These are phyloP conservation scores for Starmera quercuum DNA, from an alignment of 805 yeast genomes.

Conservation along the genomic window DNA sequence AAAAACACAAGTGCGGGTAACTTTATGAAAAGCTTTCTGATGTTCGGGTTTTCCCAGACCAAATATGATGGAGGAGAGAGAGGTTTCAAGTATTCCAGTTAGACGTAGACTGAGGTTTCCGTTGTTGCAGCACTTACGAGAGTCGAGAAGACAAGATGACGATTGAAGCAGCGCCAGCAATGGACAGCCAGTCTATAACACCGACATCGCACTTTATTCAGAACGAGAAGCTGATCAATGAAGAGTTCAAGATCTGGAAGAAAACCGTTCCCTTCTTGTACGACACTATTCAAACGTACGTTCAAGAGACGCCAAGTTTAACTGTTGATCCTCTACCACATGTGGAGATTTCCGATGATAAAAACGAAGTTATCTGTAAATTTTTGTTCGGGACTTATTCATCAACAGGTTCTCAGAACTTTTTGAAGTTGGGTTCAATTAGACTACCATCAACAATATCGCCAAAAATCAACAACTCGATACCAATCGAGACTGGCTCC, in stretches of 20 bases:
- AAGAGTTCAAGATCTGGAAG: conserved; percentile 78
- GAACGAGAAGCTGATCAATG: conserved; percentile 59
- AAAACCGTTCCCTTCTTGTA: conserved; percentile 75
- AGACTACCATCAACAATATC: conserved; percentile 38
- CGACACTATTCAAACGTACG: conserved; percentile 55
- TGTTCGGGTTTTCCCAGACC: too few relatives aligned
- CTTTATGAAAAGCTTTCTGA: too few relatives aligned
- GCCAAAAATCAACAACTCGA: conserved; percentile 18
- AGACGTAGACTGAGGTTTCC: too few relatives aligned
- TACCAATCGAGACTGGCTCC: conserved; percentile 22
- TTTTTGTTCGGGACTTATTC: conserved; percentile 42
- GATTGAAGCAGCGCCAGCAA: too few relatives aligned
- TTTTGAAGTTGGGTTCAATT: conserved; percentile 32
- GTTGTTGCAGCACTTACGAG: too few relatives aligned
- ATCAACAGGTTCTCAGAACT: conserved; percentile 25
- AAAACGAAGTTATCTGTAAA: conserved; percentile 26
- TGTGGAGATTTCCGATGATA: conserved; percentile 12
- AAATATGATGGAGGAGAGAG: too few relatives aligned
- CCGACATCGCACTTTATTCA: conserved; percentile 36
- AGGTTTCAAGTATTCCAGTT: too few relatives aligned
- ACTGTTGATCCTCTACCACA: conserved; percentile 51
- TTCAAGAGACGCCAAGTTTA: conserved; percentile 50
- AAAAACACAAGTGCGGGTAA: too few relatives aligned
- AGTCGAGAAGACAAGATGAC: too few relatives aligned
- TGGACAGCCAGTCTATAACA: too few relatives aligned